Evolutionary conservation across 495 filamentous ascomycete genomes (phyloP).

Genomic region (Aspergillus carlsbadensis): DNA sequence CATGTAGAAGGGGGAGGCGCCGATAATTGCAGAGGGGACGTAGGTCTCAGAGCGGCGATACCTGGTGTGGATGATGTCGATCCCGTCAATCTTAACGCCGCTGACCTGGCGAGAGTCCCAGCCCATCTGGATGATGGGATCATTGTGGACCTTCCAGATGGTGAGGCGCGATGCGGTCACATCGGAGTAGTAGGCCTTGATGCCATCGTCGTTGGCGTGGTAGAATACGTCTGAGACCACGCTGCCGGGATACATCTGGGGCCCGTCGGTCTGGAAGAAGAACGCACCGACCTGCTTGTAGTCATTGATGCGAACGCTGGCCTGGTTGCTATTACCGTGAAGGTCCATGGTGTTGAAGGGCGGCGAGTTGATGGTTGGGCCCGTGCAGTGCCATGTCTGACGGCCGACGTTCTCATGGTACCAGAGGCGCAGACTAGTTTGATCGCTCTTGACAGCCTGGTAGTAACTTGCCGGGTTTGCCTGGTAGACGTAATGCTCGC

Average conservation of each 20-base stretch:
- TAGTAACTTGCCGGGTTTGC: conserved; percentile 20
- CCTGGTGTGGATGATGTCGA: neutral
- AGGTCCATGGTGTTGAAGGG: neutral
- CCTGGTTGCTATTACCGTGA: neutral
- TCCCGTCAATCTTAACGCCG: neutral
- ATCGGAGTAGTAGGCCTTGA: neutral
- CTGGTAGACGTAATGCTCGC: conserved; percentile 31
- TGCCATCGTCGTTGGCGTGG: neutral
- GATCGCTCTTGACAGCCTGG: conserved; percentile 12
- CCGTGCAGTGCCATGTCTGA: neutral
- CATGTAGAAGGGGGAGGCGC: neutral
- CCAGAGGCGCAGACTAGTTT: conserved; percentile 21
- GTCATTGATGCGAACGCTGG: neutral
- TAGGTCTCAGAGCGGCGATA: neutral
- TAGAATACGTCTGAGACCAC: neutral
- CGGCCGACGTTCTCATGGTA: neutral
- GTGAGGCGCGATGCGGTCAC: neutral
- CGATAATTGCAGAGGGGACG: neutral
- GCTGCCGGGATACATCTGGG: neutral
- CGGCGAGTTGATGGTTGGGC: neutral
- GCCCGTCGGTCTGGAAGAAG: neutral
- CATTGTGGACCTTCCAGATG: neutral
- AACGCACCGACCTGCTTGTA: neutral
- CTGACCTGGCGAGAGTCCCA: neutral
- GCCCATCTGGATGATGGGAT: conserved; percentile 1